Conservation (phyloP, 495 filamentous ascomycete species). For the Hapsidospora chrysogenum region DNA sequence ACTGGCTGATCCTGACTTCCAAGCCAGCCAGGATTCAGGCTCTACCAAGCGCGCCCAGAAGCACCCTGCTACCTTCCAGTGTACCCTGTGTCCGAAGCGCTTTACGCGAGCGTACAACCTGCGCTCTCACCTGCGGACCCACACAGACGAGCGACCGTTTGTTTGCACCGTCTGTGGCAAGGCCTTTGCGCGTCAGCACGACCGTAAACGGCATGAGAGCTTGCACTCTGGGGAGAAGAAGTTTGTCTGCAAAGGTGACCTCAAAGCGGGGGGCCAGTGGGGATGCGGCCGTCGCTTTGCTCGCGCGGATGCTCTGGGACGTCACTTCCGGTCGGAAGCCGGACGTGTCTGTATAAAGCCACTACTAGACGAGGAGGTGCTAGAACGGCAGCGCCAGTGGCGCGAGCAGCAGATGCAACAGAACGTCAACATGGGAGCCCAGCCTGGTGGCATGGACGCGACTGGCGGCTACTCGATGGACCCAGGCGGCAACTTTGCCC, state of each 20-base stretch:
- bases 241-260: conserved; percentile 84
- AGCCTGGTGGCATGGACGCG: conserved; percentile 26
- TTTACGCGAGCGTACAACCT: conserved; percentile 85
- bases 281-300: conserved; percentile 89
- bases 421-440: conserved; percentile 27
- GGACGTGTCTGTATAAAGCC: conserved; percentile 94
- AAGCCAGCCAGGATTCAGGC: conserved; percentile 41
- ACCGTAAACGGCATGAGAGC: conserved; percentile 82
- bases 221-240: conserved; percentile 90
- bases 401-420: conserved; percentile 48
- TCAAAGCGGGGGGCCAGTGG: conserved; percentile 71
- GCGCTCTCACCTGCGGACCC: conserved; percentile 79
- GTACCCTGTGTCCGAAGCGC: conserved; percentile 67
- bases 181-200: conserved; percentile 87
- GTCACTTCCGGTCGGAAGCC: conserved; percentile 94
- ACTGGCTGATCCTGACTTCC: conserved; percentile 74
- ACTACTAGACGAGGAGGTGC: conserved; percentile 74
- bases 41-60: conserved; percentile 70
- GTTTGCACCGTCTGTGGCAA: conserved; percentile 95
- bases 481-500: conserved; percentile 39
- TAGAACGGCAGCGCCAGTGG: conserved; percentile 52
- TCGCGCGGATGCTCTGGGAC: conserved; percentile 82
- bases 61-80: conserved; percentile 87
- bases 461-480: conserved; percentile 31
- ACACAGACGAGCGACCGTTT: conserved; percentile 84